Evolutionary conservation across 495 filamentous ascomycete genomes (phyloP).

Genomic region (Neurospora sp.): DNA sequence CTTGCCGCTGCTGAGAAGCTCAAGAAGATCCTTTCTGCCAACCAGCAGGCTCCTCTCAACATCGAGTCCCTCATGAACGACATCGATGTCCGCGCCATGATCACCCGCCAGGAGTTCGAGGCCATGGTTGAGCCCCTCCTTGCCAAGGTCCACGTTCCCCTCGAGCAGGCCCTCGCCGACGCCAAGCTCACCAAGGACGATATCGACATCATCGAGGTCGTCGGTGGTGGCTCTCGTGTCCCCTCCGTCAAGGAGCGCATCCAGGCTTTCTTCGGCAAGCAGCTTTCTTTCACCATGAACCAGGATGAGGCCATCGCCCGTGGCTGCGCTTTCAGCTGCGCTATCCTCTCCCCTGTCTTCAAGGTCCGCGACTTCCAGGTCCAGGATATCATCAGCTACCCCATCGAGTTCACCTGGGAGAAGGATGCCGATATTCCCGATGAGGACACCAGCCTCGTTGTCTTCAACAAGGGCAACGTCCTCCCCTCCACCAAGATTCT

Average conservation of each 20-base stretch:
- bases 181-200: slow-evolving; percentile 83
- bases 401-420: slow-evolving; percentile 99
- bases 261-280: slow-evolving; percentile 82
- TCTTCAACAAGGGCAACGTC: slow-evolving; percentile 96
- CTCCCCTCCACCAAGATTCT: slow-evolving; percentile 99
- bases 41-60: slow-evolving; percentile 85
- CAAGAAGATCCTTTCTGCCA: slow-evolving; percentile 98
- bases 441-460: slow-evolving; percentile 93
- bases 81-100: slow-evolving; percentile 75
- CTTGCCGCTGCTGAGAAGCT: slow-evolving; percentile 86
- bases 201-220: slow-evolving; percentile 88
- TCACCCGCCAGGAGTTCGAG: slow-evolving; percentile 93
- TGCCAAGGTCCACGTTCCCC: slow-evolving; percentile 56
- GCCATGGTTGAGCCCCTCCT: slow-evolving; percentile 79
- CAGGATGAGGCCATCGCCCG: slow-evolving; percentile 96
- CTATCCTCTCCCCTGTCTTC: slow-evolving; percentile 96
- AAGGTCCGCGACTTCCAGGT: slow-evolving; percentile 96
- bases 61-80: slow-evolving; percentile 99
- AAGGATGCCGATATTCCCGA: slow-evolving; percentile 97
- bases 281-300: slow-evolving; percentile 92
- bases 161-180: slow-evolving; percentile 87
- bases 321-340: slow-evolving; percentile 95
- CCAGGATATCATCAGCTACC: slow-evolving; percentile 95
- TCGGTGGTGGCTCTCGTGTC: slow-evolving; percentile 92
- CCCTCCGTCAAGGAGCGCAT: slow-evolving; percentile 86